These are phyloP conservation scores for Taphrina flavorubra DNA, from an alignment of 1,139 yeast species.

Conservation along the genomic window DNA sequence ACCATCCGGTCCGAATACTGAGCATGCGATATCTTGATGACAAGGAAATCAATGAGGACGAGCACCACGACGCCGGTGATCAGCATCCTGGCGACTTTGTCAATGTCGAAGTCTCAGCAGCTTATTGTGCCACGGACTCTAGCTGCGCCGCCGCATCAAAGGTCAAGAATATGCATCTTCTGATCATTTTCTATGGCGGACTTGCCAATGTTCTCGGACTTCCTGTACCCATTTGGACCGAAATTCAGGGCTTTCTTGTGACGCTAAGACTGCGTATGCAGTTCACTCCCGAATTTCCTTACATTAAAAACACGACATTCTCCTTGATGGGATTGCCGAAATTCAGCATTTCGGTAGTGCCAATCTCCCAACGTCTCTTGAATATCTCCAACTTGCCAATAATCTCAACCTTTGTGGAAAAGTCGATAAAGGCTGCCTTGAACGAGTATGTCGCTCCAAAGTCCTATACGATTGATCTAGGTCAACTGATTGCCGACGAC, in stretches of 20 bases:
- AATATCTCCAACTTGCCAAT: slow-evolving; percentile 38
- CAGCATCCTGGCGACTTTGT: slow-evolving; percentile 32
- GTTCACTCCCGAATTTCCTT: slow-evolving; percentile 40
- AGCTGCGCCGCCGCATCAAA: slow-evolving; percentile 18
- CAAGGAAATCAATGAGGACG: slow-evolving; percentile 20
- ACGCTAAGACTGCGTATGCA: slow-evolving; percentile 37
- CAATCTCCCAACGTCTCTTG: slow-evolving; percentile 21
- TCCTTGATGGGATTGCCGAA: slow-evolving; percentile 41
- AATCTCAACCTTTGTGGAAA: slow-evolving; percentile 39
- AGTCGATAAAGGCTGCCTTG: slow-evolving; percentile 36
- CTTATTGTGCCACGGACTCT: slow-evolving; percentile 34
- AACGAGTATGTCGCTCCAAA: slow-evolving; percentile 42
- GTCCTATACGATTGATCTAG: slow-evolving; percentile 33
- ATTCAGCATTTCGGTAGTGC: slow-evolving; percentile 39
- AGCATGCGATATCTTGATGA: slow-evolving; percentile 38
- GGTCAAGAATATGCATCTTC: slow-evolving; percentile 38
- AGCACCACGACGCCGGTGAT: slow-evolving; percentile 3
- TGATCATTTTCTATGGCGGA: slow-evolving; percentile 38
- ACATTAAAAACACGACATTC: slow-evolving; percentile 39
- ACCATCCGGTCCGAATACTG: slow-evolving; percentile 35
- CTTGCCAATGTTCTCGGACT: slow-evolving; percentile 33
- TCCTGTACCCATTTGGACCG: slow-evolving; percentile 40
- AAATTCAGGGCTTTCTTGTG: slow-evolving; percentile 35
- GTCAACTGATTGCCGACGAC: slow-evolving; percentile 34
- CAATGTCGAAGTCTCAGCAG: slow-evolving; percentile 36